phyloP scores from a whole-genome alignment of 192 early-diverging fungal species.

The Backusella liffmaniae region DNA sequence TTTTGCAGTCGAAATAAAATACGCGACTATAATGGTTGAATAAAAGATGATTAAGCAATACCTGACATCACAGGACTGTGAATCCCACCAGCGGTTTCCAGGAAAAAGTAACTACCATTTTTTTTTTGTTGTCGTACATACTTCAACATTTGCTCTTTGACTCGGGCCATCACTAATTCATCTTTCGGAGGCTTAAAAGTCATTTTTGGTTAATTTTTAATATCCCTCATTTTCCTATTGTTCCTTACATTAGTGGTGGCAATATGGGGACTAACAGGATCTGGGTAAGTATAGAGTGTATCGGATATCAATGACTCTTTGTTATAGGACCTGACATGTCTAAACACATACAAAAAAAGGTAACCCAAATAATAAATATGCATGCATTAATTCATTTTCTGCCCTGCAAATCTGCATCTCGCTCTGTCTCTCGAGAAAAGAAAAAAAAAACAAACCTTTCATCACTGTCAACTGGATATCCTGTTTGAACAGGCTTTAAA shows the following conservation, averaged over 20 bases:
- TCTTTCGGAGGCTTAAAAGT: slow-evolving; percentile 45
- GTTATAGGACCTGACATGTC: slow-evolving; percentile 56
- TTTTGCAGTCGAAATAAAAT: neutral
- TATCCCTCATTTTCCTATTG: neutral
- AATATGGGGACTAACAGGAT: slow-evolving; percentile 77
- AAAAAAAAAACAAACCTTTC: slow-evolving; percentile 40
- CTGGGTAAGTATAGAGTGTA: slow-evolving; percentile 63
- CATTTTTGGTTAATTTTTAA: neutral
- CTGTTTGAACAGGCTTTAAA: slow-evolving; percentile 84
- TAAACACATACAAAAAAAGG: slow-evolving; percentile 15
- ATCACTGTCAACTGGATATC: slow-evolving; percentile 76
- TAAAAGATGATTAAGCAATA: slow-evolving; percentile 12
- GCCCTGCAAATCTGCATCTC: neutral
- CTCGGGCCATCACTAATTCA: slow-evolving; percentile 39
- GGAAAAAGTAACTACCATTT: slow-evolving; percentile 46
- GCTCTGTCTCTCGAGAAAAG: neutral
- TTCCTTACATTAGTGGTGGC: slow-evolving; percentile 50
- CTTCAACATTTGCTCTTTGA: slow-evolving; percentile 39
- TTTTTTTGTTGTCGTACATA: slow-evolving; percentile 18
- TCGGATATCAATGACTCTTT: slow-evolving; percentile 37
- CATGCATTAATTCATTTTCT: neutral
- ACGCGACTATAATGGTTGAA: neutral
- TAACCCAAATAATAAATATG: neutral
- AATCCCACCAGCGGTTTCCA: slow-evolving; percentile 86
- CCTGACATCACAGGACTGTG: slow-evolving; percentile 74